Percentiles rank a stretch among this genome's conserved stretches.
These are phyloP conservation scores for Endotrypanum monterogeii DNA, from an alignment of 208 protist genomes.

Conservation along the genomic window DNA sequence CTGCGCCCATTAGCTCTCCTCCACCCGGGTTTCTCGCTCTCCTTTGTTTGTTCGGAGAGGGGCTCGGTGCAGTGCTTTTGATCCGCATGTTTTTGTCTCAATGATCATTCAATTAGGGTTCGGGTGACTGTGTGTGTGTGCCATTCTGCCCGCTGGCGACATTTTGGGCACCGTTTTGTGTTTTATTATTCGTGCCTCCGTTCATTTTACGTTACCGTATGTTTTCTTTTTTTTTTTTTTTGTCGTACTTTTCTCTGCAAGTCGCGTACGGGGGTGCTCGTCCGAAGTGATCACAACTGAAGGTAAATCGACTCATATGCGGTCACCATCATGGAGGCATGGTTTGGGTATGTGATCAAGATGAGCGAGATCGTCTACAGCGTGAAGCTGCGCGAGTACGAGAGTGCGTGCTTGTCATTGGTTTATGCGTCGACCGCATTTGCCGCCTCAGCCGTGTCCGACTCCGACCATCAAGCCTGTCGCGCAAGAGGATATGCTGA, in stretches of 20 bases:
- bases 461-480: not conserved
- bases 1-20: no score
- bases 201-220: no score
- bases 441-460: not conserved
- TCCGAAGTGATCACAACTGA: no score
- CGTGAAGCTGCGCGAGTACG: conserved; percentile 66
- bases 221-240: not conserved
- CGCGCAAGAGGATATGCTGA: not conserved
- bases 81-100: no score
- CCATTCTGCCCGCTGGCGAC: no score
- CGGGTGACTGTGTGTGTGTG: no score
- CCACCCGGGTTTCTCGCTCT: no score
- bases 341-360: conserved; percentile 51
- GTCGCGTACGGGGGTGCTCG: not conserved
- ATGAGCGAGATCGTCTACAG: conserved; percentile 51
- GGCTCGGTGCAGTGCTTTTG: no score
- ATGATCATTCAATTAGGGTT: no score
- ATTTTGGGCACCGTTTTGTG: no score
- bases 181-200: no score
- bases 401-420: conserved; percentile 38
- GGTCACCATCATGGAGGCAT: conserved; percentile 35
- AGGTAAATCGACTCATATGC: not conserved
- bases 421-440: conserved; percentile 12
- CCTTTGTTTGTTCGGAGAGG: no score
- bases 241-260: not conserved